Base-by-base conservation (phyloP, 2,329 filamentous ascomycete genomes). In the Pyrenophora tritici-repentis region DNA sequence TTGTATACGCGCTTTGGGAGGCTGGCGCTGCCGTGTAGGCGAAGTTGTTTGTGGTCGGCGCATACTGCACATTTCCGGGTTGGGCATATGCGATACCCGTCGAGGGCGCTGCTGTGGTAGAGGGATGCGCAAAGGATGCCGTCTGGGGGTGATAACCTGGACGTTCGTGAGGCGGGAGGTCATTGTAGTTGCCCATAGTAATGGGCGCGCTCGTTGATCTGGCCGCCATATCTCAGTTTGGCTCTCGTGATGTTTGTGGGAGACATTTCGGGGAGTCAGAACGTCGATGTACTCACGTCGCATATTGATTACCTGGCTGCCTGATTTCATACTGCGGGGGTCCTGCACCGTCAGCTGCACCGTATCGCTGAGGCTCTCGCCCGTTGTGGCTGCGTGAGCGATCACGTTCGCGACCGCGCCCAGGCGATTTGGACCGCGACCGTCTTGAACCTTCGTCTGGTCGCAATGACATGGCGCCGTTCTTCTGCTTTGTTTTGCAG, bases 121-220 rank as follows among this genome's bases (percentile, higher is more conserved):
- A 58, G 52, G 61, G 44, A 32, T 47, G 42, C 12, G 51, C 47
- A 33, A 54, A 54, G 7, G 47, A 51, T n/a, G 49, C 35, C 24
- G 52, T 12, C 12, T 38, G 48, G 12, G 48, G 31, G 16, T 66
- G 50, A 52, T 73, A 78, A 31, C 70, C 73, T 2, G 76, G 75
- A 4, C 76, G 66, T 54, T 79, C 71, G 43, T 77, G 62, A 10
- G 75, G 76, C 22, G 76, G 76, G 8, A 77, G 67, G 53, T 79
- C 76, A 18, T 67, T 63, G 53, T 75, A 78, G 46, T 71, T 74
- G 42, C 76, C 76, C 74, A 77, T 78, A 41, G 74, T 76, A 29
- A 76, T 71, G 55, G 68, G 68, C 38, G 70, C 62, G 50, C 51
- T 59, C 29, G 52, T 50, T 20, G 62, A 61, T 61, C 69, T 73